A percentile compares a stretch with the other conserved stretches of the same genome.
Evolutionary conservation across 306 rosid genomes (phyloP).

Genomic region (Cucumis hystrix): DNA sequence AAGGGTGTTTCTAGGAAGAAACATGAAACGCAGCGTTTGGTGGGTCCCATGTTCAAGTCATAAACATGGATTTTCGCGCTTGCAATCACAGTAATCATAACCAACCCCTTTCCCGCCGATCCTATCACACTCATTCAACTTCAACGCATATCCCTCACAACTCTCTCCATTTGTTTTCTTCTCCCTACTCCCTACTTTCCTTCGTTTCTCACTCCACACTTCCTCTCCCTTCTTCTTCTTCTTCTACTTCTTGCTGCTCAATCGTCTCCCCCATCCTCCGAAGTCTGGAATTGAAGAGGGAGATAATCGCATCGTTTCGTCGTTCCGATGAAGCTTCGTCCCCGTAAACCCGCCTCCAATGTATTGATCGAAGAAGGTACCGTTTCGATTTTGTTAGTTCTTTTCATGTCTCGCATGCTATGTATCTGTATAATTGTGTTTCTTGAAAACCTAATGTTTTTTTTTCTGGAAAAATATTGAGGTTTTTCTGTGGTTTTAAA

Average conservation of each 20-base stretch:
- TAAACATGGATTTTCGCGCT: neutral
- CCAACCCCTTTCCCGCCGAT: constrained; percentile 7
- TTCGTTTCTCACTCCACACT: neutral
- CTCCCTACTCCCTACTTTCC: neutral
- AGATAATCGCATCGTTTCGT: neutral
- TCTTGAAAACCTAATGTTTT: neutral
- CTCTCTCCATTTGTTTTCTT: no score
- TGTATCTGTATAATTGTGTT: neutral
- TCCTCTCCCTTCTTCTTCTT: neutral
- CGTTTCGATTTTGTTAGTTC: neutral
- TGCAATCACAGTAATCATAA: constrained; percentile 2
- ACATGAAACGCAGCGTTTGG: neutral
- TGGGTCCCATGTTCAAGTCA: neutral
- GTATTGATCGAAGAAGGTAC: neutral
- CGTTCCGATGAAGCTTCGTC: constrained; percentile 2
- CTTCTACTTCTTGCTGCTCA: neutral
- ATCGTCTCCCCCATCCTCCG: neutral
- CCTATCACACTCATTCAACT: neutral
- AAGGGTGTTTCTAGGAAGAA: neutral
- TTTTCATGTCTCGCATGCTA: neutral
- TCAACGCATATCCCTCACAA: neutral
- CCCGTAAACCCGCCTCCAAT: neutral
- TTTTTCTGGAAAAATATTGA: neutral
- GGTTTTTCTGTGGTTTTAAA: neutral
- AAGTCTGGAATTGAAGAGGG: neutral